These are phyloP conservation scores for Globisporangium emineosum DNA, from an alignment of 352 stramenopile genomes.

Conservation along the genomic window DNA sequence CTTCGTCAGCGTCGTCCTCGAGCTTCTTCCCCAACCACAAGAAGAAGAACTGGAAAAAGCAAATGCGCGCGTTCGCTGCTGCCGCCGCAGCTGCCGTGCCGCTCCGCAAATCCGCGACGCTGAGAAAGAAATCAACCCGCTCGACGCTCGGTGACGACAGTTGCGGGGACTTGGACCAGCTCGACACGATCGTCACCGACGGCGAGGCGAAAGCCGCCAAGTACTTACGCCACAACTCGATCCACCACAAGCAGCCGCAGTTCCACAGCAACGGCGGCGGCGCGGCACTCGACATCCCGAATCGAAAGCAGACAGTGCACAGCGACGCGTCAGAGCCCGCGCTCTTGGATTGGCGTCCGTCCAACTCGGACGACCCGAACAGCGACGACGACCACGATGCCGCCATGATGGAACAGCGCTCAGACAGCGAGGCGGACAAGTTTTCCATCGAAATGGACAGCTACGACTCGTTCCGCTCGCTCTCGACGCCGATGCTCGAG, in stretches of 20 bases:
- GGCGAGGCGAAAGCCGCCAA: slow-evolving; percentile 20
- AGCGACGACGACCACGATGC: slow-evolving; percentile 10
- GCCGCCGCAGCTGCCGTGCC: neutral
- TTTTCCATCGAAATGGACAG: slow-evolving; percentile 45
- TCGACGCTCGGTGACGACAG: slow-evolving; percentile 14
- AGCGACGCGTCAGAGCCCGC: slow-evolving; percentile 20
- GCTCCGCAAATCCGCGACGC: slow-evolving; percentile 8
- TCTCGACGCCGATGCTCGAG: slow-evolving; percentile 45
- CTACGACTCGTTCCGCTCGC: slow-evolving; percentile 49
- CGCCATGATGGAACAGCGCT: slow-evolving; percentile 6
- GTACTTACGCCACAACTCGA: slow-evolving; percentile 13
- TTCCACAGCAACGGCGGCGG: neutral
- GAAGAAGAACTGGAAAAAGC: slow-evolving; percentile 17
- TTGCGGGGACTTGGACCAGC: slow-evolving; percentile 33
- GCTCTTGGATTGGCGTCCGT: slow-evolving; percentile 17
- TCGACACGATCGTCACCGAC: slow-evolving; percentile 31
- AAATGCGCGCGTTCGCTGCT: slow-evolving; percentile 18
- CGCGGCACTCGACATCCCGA: slow-evolving; percentile 1
- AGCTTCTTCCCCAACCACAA: slow-evolving; percentile 9
- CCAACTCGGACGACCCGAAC: slow-evolving; percentile 3
- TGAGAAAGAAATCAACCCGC: slow-evolving; percentile 17
- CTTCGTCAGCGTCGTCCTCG: slow-evolving; percentile 13
- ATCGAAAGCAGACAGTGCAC: slow-evolving; percentile 9
- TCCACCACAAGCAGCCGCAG: neutral
- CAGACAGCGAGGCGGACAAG: slow-evolving; percentile 18